Conservation (phyloP, 2,329 filamentous ascomycete genomes). For the Ilyonectria destructans region DNA sequence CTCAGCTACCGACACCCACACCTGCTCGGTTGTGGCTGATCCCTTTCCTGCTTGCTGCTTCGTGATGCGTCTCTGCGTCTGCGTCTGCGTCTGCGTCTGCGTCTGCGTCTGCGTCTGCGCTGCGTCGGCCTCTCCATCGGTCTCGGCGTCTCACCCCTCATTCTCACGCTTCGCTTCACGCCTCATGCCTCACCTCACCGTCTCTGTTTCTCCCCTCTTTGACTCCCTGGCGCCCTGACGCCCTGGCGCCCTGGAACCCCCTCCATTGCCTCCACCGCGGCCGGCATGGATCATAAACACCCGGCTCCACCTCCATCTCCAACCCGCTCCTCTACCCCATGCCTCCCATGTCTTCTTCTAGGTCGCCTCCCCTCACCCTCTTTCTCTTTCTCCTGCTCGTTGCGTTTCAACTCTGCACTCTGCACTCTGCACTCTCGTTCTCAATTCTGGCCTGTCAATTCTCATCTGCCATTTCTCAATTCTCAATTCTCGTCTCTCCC, state of each 20-base stretch:
- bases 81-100: slow-evolving; percentile 12
- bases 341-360: slow-evolving; percentile 31
- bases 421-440: slow-evolving; percentile 15
- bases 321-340: slow-evolving; percentile 34
- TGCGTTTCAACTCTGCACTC: slow-evolving; percentile 1
- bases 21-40: slow-evolving; percentile 38
- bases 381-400: background rate
- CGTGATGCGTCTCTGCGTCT: slow-evolving; percentile 32
- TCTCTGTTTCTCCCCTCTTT: slow-evolving; percentile 36
- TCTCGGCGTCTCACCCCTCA: slow-evolving; percentile 41
- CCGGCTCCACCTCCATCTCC: slow-evolving; percentile 46
- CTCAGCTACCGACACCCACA: slow-evolving; percentile 19
- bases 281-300: slow-evolving; percentile 37
- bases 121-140: background rate
- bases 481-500: background rate
- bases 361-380: background rate
- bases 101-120: background rate
- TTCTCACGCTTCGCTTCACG: slow-evolving; percentile 26
- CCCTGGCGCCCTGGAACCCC: background rate
- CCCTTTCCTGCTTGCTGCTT: background rate
- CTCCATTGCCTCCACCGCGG: slow-evolving; percentile 40
- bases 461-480: background rate
- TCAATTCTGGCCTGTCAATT: background rate
- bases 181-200: slow-evolving; percentile 37
- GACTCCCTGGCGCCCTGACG: background rate